phyloP scores from a whole-genome alignment of 257 asterid genomes.

The Solanum bulbocastanum region DNA sequence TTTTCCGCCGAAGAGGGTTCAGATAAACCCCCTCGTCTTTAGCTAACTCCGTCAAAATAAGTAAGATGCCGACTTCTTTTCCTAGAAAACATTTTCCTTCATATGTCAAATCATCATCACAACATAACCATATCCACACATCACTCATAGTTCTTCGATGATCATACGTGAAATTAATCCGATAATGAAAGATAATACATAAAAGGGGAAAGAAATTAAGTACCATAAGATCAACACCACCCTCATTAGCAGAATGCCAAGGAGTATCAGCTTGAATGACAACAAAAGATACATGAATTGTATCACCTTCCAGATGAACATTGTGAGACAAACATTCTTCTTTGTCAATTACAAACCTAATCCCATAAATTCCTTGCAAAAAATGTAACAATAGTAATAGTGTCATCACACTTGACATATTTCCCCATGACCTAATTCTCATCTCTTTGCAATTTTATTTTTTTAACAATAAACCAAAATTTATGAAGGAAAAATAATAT shows the following conservation, averaged over 20 bases:
- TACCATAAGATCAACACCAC: slow-evolving; percentile 89
- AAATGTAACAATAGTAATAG: slow-evolving; percentile 20
- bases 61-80: not conserved
- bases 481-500: not conserved
- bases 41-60: not conserved
- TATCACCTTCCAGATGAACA: slow-evolving; percentile 67
- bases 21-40: not conserved
- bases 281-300: slow-evolving; percentile 82
- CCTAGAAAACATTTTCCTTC: not conserved
- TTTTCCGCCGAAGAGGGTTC: not conserved
- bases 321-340: slow-evolving; percentile 89
- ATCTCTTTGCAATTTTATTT: not conserved
- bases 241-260: slow-evolving; percentile 75
- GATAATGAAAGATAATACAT: not conserved
- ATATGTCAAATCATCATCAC: not conserved
- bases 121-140: not conserved
- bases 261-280: slow-evolving; percentile 72
- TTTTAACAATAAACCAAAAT: not conserved
- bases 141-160: not conserved
- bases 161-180: not conserved
- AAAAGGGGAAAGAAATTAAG: not conserved
- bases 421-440: not conserved
- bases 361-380: slow-evolving; percentile 46
- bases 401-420: slow-evolving; percentile 9
- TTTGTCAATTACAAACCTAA: slow-evolving; percentile 79